phyloP scores from a whole-genome alignment of 495 filamentous ascomycete species.

The Trichoderma reesei region DNA sequence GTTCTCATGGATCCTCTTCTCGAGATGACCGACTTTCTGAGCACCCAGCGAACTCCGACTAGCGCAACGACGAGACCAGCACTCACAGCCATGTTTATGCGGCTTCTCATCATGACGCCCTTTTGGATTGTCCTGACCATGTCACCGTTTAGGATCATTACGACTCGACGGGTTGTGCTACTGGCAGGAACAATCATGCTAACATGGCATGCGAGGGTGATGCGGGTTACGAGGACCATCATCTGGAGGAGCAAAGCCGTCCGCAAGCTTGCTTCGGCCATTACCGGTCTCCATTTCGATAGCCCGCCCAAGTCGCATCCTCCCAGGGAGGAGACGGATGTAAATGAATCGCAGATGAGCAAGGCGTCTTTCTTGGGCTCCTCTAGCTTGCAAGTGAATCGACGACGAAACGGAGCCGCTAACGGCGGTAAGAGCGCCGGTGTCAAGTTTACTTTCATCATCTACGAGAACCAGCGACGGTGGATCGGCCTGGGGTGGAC shows the following conservation, averaged over 20 bases:
- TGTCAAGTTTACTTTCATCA: slow-evolving; percentile 88
- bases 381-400: slow-evolving; percentile 3
- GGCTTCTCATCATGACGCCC: slow-evolving; percentile 78
- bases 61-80: slow-evolving; percentile 88
- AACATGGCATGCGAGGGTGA: slow-evolving; percentile 84
- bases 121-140: slow-evolving; percentile 77
- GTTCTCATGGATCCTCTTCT: slow-evolving; percentile 82
- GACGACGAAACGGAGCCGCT: slow-evolving; percentile 6
- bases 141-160: slow-evolving; percentile 75
- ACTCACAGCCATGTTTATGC: slow-evolving; percentile 78
- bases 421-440: slow-evolving; percentile 48
- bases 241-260: slow-evolving; percentile 79
- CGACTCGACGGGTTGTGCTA: slow-evolving; percentile 72
- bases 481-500: slow-evolving; percentile 98
- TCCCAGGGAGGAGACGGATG: slow-evolving; percentile 12
- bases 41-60: slow-evolving; percentile 81
- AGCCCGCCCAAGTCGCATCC: slow-evolving; percentile 5
- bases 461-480: slow-evolving; percentile 92
- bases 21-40: slow-evolving; percentile 84
- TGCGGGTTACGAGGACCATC: slow-evolving; percentile 73
- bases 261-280: slow-evolving; percentile 50
- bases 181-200: slow-evolving; percentile 69
- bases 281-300: slow-evolving; percentile 74
- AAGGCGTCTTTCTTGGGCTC: slow-evolving; percentile 18
- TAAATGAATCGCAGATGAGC: slow-evolving; percentile 27